These are phyloP conservation scores for Aspergillus jensenii DNA, from an alignment of 2,329 filamentous ascomycete genomes.

Conservation along the genomic window DNA sequence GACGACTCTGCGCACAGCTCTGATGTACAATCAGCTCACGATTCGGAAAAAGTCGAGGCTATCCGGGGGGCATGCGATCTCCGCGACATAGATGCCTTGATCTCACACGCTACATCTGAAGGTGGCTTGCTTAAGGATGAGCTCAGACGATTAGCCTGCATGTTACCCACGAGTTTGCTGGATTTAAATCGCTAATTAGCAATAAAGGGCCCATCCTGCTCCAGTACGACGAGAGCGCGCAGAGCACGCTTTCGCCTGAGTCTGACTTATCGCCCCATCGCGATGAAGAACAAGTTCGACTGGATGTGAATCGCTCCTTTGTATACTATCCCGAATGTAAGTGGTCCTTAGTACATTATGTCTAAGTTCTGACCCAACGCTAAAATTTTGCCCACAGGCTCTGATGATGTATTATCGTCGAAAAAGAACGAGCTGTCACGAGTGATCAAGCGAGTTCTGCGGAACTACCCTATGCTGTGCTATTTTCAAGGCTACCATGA, in stretches of 20 bases:
- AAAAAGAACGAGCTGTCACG: constrained; percentile 76
- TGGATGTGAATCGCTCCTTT: constrained; percentile 96
- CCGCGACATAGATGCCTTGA: constrained; percentile 57
- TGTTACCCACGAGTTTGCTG: constrained; percentile 38
- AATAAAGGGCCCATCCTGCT: constrained; percentile 51
- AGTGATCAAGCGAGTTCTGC: constrained; percentile 78
- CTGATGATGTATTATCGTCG: constrained; percentile 64
- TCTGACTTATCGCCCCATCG: constrained; percentile 68
- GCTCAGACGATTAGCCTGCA: constrained; percentile 75
- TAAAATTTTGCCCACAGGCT: constrained; percentile 51
- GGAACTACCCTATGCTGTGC: constrained; percentile 77
- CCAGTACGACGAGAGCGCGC: constrained; percentile 32
- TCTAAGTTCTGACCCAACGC: not conserved
- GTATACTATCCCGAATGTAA: constrained; percentile 88
- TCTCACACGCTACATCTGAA: constrained; percentile 58
- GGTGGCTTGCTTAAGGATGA: constrained; percentile 69
- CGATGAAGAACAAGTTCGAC: constrained; percentile 86
- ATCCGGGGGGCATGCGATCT: constrained; percentile 62
- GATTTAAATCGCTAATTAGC: constrained; percentile 14
- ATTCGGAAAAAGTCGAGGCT: constrained; percentile 42
- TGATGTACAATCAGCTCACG: constrained; percentile 7
- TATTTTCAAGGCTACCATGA: constrained; percentile 99
- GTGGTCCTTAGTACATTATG: constrained; percentile 21
- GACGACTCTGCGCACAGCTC: not conserved
- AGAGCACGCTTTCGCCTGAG: constrained; percentile 49